Evolutionary conservation across 2,329 filamentous ascomycete genomes (phyloP).

Genomic region (Xylaria digitata): DNA sequence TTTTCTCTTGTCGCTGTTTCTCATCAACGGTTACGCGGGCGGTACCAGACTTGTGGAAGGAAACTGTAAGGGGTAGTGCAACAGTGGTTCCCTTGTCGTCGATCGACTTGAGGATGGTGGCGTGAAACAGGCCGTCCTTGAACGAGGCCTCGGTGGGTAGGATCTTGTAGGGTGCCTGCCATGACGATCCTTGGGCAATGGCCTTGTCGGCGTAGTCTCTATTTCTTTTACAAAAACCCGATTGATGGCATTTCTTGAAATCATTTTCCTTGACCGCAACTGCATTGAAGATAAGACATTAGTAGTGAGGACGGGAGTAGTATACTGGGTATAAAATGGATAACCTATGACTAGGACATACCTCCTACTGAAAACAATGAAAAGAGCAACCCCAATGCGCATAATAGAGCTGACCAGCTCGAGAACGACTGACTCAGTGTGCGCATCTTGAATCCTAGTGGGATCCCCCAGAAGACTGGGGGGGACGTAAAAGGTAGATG

Average conservation of each 20-base stretch:
- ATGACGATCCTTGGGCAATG: slow-evolving; percentile 70
- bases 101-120: slow-evolving; percentile 83
- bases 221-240: slow-evolving; percentile 97
- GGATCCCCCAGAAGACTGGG: slow-evolving; percentile 42
- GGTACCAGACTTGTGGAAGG: slow-evolving; percentile 89
- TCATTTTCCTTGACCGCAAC: slow-evolving; percentile 92
- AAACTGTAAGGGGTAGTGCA: slow-evolving; percentile 83
- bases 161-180: slow-evolving; percentile 85
- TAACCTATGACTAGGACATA: slow-evolving; percentile 54
- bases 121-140: slow-evolving; percentile 82
- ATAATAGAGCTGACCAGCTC: slow-evolving; percentile 73
- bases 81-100: slow-evolving; percentile 74
- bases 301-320: slow-evolving; percentile 6
- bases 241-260: slow-evolving; percentile 96
- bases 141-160: slow-evolving; percentile 77
- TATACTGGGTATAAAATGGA: not conserved
- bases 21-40: slow-evolving; percentile 92
- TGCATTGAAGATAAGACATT: slow-evolving; percentile 52
- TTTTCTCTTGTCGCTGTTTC: slow-evolving; percentile 86
- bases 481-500: slow-evolving; percentile 38
- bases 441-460: slow-evolving; percentile 60
- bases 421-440: slow-evolving; percentile 62
- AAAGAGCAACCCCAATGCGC: slow-evolving; percentile 68
- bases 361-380: slow-evolving; percentile 73
- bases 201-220: slow-evolving; percentile 87